Evolutionary conservation across 192 early-diverging fungal genomes (phyloP), one percentile per base, ranked within the genome.

Genomic region (Helicostylum pulchrum): DNA sequence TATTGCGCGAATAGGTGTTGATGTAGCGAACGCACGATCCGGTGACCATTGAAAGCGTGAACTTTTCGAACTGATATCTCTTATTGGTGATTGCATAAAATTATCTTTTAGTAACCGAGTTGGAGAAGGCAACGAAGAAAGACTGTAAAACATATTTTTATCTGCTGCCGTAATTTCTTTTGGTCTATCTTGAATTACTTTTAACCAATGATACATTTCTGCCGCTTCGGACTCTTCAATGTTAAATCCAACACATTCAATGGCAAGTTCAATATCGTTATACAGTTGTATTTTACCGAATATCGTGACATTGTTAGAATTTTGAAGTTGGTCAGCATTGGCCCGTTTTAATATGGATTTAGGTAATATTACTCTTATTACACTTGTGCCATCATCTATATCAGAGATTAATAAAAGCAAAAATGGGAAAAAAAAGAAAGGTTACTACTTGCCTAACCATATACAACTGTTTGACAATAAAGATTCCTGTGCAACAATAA

Each of bases 331-430:
- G 31, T 17, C 31, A 56, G 19, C n/a, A 34, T 36, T 17, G 31
- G 31, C 32, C 17, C 19, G 36, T 44, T 14, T 43, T 20, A 43
- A 20, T 43, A 26, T 59, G 39, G 20, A 23, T 44, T 44, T 57
- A 9, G 10, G 49, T 52, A 64, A 44, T 42, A 64, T 26, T 20
- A 53, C 51, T 23, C 43, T 36, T 9, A 64, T 44, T 20, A 42
- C n/a, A 30, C 15, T 50, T 53, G 62, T 53, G 17, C 62, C 50
- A 53, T 64, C 62, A 54, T 64, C 62, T 64, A 53, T 15, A 36
- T 44, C 14, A 14, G 32, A 39, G 3, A 23, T 32, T 62, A 34
- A 14, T 61, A 32, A 49, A 26, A 2, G 20, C 0, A 14, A 31
- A 20, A 20, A 57, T 2, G 26, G 26, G 26, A 26, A 26, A 12